Percentiles rank a stretch among this genome's conserved stretches.
Evolutionary conservation across 2,329 filamentous ascomycete species (phyloP).

Genomic region (Pseudonectria buxi): DNA sequence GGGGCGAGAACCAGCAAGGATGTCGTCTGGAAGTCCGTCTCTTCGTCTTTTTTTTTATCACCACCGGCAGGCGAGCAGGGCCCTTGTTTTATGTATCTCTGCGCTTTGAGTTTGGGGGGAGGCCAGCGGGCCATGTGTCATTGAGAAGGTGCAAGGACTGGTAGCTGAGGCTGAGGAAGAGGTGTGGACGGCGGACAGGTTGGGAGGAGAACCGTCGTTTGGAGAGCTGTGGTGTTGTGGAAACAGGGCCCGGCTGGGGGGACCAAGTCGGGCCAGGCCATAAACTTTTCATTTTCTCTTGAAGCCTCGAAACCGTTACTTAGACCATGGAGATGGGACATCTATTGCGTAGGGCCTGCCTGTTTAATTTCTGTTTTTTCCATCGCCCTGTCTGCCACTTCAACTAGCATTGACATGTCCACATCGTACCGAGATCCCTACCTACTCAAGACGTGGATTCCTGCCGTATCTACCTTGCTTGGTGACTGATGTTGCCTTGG

Average conservation of each 20-base stretch:
- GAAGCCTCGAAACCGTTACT: slow-evolving; percentile 27
- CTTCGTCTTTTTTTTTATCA: slow-evolving; percentile 24
- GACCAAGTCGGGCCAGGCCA: slow-evolving; percentile 33
- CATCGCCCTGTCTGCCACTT: slow-evolving; percentile 20
- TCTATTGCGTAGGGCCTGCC: slow-evolving; percentile 27
- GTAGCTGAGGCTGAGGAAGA: slow-evolving; percentile 19
- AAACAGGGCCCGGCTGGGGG: slow-evolving; percentile 17
- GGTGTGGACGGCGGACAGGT: slow-evolving; percentile 24
- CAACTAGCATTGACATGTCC: too few relatives aligned
- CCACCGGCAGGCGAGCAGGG: slow-evolving; percentile 27
- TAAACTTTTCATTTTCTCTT: slow-evolving; percentile 42
- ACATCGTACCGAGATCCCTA: too few relatives aligned
- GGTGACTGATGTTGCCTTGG: too few relatives aligned
- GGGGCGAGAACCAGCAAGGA: background rate
- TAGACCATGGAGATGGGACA: slow-evolving; percentile 32
- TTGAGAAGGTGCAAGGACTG: slow-evolving; percentile 15
- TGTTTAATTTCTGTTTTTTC: slow-evolving; percentile 21
- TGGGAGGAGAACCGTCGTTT: slow-evolving; percentile 13
- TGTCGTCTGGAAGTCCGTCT: slow-evolving; percentile 12
- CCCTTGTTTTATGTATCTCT: slow-evolving; percentile 31
- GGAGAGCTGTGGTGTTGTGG: slow-evolving; percentile 4
- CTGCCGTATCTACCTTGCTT: too few relatives aligned
- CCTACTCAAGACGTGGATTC: too few relatives aligned
- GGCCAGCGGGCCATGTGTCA: slow-evolving; percentile 23
- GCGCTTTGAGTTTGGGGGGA: slow-evolving; percentile 24